Base-by-base conservation (phyloP, 208 protist genomes). In the Porcisia deanei region DNA sequence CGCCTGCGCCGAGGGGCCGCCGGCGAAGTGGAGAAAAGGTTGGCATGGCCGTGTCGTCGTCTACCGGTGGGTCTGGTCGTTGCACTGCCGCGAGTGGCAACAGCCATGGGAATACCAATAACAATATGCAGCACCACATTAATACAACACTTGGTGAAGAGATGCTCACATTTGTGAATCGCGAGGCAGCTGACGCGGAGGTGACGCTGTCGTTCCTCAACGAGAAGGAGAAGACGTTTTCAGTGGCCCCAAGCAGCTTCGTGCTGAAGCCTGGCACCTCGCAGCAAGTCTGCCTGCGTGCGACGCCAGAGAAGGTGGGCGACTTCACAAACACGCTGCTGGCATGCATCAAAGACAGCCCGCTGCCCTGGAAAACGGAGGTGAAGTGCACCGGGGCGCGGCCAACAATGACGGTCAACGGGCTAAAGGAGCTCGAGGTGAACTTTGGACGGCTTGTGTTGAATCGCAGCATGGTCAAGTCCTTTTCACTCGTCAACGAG, bases 281-380 rank as follows among this genome's bases (percentile, higher is more conserved):
- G 30, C 75, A 87, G 47, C 83, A 85, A 37, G 90, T 99, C 47
- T 80, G 67, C 20, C 82, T 99, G 4, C 88, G 88, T 65, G 98
- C 96, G 30, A 77, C 71, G 47, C 97, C 97, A 18, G 91, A 98
- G n/a, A 77, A 68, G 34, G 80, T 90, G 30, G 98, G 98, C 30
- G 86, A 93, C 67, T 85, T 96, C 45, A 83, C 72, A 6, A 96
- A 98, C 75, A 85, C 57, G 12, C 83, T 99, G 39, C 78, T 99
- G 55, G 95, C 91, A 37, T 89, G 82, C 55, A 87, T 99, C 61
- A 92, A 90, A 77, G 91, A 98, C 80, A 99, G 98, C 77, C 97
- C 98, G 30, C 81, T 87, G 64, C 96, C 97, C 57, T 96, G 95
- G 85, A 79, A 74, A 64, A 93, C 97, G 72, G 77, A 92, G 54